Conservation (phyloP, 371 early-diverging fungal genomes). For the Syncephalis fuscata region DNA sequence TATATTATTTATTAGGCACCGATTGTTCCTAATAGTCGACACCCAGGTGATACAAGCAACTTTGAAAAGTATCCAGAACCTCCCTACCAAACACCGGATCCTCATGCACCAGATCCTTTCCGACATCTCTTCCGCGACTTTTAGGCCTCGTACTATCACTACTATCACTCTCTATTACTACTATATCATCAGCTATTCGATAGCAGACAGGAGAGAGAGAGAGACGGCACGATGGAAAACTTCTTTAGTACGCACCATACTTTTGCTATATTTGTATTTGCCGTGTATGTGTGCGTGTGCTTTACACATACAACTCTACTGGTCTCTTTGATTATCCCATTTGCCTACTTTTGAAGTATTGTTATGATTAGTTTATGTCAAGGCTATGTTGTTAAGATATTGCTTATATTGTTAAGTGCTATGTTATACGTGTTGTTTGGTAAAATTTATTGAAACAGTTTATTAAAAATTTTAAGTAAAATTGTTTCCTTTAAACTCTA, state of each 20-base stretch:
- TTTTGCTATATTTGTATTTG: too few relatives aligned
- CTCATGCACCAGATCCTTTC: slow-evolving; percentile 16
- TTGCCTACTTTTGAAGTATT: neutral
- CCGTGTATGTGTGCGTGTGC: too few relatives aligned
- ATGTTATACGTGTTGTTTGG: neutral
- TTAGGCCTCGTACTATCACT: slow-evolving; percentile 1
- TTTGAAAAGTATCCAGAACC: slow-evolving; percentile 35
- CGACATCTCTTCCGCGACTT: slow-evolving; percentile 19
- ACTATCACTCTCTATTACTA: neutral
- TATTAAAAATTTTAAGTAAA: neutral
- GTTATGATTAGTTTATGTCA: neutral
- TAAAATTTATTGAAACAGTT: neutral
- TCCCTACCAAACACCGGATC: slow-evolving; percentile 11
- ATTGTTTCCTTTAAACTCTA: too few relatives aligned
- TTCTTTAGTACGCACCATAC: too few relatives aligned
- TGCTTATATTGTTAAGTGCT: too few relatives aligned
- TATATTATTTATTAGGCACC: slow-evolving; percentile 25
- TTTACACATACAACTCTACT: too few relatives aligned
- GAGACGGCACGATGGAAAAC: too few relatives aligned
- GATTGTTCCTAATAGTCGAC: slow-evolving; percentile 34
- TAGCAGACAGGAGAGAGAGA: too few relatives aligned
- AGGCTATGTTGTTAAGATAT: too few relatives aligned
- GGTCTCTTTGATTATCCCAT: neutral
- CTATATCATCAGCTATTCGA: too few relatives aligned
- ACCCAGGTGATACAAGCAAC: slow-evolving; percentile 45